These are phyloP conservation scores for Cercospora sp. DNA, from an alignment of 2,329 filamentous ascomycete genomes.

Conservation along the genomic window DNA sequence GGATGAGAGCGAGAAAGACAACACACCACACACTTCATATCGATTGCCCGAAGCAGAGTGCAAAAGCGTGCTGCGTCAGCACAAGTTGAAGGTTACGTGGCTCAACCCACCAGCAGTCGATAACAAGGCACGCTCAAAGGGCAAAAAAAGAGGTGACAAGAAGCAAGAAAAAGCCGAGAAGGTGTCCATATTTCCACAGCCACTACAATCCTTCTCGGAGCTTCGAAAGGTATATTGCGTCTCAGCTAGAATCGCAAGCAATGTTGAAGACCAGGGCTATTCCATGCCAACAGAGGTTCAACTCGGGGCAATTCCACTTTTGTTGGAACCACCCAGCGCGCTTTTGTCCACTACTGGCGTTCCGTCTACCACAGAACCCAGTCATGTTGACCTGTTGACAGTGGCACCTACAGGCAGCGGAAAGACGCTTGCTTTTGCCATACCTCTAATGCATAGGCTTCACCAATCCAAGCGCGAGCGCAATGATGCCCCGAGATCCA, in stretches of 20 bases:
- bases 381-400: conserved; percentile 71
- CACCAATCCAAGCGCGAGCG: conserved; percentile 36
- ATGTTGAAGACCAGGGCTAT: conserved; percentile 82
- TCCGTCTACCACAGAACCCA: conserved; percentile 29
- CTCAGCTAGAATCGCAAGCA: conserved; percentile 70
- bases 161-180: conserved; percentile 45
- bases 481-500: conserved; percentile 21
- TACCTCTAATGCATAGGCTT: conserved; percentile 79
- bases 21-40: background rate
- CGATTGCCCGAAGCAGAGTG: conserved; percentile 21
- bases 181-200: conserved; percentile 71
- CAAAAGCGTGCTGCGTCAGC: conserved; percentile 39
- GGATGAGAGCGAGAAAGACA: background rate
- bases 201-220: conserved; percentile 74
- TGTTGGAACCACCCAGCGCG: conserved; percentile 59
- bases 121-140: conserved; percentile 51
- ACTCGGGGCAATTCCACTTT: conserved; percentile 76
- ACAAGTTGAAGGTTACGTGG: conserved; percentile 40
- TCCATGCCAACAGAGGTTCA: conserved; percentile 90
- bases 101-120: conserved; percentile 33
- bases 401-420: conserved; percentile 95
- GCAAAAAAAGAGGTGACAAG: conserved; percentile 46
- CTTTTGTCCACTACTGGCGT: conserved; percentile 45
- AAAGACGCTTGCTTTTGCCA: conserved; percentile 90
- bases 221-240: conserved; percentile 72